Percentiles rank a stretch among this genome's conserved stretches.
These are phyloP conservation scores for Macrocybe gigantea DNA, from an alignment of 768 basidiomycete genomes.

Conservation along the genomic window DNA sequence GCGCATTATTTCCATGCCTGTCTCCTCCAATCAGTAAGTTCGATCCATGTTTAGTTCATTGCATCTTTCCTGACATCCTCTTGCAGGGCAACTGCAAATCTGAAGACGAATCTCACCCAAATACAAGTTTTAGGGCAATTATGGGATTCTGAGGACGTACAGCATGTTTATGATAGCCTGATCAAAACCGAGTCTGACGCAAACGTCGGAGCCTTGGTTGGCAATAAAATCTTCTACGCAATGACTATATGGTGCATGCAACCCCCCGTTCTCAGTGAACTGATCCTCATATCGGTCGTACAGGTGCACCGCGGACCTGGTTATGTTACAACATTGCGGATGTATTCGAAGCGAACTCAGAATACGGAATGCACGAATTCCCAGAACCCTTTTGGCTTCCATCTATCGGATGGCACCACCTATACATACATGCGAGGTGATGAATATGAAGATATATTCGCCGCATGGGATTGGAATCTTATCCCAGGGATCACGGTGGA, in stretches of 20 bases:
- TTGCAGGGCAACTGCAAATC: slow-evolving; percentile 31
- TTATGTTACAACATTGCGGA: slow-evolving; percentile 57
- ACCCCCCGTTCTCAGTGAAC: background rate
- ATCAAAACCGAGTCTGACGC: slow-evolving; percentile 8
- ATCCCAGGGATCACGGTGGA: slow-evolving; percentile 70
- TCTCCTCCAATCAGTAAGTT: slow-evolving; percentile 26
- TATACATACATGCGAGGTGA: slow-evolving; percentile 60
- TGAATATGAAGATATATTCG: slow-evolving; percentile 71
- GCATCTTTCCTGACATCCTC: background rate
- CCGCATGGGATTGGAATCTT: slow-evolving; percentile 74
- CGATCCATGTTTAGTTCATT: background rate
- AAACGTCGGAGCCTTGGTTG: slow-evolving; percentile 14
- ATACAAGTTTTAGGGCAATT: slow-evolving; percentile 29
- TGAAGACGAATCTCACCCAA: slow-evolving; percentile 37
- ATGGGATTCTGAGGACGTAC: slow-evolving; percentile 29
- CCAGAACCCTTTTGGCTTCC: slow-evolving; percentile 67
- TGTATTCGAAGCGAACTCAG: slow-evolving; percentile 52
- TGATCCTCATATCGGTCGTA: background rate
- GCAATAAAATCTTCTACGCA: slow-evolving; percentile 21
- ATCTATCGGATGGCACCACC: slow-evolving; percentile 58
- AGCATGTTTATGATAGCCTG: slow-evolving; percentile 19
- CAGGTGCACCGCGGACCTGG: slow-evolving; percentile 24
- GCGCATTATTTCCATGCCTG: slow-evolving; percentile 64
- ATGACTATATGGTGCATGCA: slow-evolving; percentile 14
- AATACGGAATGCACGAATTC: slow-evolving; percentile 65